Percentiles rank a stretch among this genome's conserved stretches.
phyloP scores from a whole-genome alignment of 306 rosid species.

The Rosa persica region DNA sequence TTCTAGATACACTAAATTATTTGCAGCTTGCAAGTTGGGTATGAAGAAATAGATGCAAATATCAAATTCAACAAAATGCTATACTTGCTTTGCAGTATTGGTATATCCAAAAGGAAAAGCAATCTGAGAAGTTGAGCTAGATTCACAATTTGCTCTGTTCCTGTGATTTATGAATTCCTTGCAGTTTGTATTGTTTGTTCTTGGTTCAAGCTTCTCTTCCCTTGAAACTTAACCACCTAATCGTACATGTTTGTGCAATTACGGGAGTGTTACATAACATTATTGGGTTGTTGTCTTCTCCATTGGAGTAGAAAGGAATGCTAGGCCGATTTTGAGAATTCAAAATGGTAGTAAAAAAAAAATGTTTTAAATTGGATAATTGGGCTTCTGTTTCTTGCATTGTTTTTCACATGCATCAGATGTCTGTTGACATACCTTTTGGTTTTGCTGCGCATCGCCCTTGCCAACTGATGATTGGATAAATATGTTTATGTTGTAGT shows the following conservation, averaged over 20 bases:
- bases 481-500: too few relatives aligned
- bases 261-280: neutral
- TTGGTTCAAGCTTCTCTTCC: too few relatives aligned
- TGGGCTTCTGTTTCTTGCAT: neutral
- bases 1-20: neutral
- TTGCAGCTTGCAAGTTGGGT: neutral
- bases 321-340: neutral
- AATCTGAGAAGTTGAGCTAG: neutral
- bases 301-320: neutral
- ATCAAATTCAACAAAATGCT: neutral
- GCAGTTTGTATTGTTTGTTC: too few relatives aligned
- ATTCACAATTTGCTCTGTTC: neutral
- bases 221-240: neutral
- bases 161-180: neutral
- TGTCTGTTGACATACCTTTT: neutral
- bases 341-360: neutral
- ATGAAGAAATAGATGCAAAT: neutral
- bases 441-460: neutral
- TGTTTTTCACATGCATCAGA: neutral
- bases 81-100: neutral
- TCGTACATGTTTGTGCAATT: neutral
- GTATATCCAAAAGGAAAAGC: neutral
- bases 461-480: neutral
- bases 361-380: too few relatives aligned
- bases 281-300: neutral